phyloP scores from a whole-genome alignment of 768 basidiomycete species.

The Fibroporia radiculosa region DNA sequence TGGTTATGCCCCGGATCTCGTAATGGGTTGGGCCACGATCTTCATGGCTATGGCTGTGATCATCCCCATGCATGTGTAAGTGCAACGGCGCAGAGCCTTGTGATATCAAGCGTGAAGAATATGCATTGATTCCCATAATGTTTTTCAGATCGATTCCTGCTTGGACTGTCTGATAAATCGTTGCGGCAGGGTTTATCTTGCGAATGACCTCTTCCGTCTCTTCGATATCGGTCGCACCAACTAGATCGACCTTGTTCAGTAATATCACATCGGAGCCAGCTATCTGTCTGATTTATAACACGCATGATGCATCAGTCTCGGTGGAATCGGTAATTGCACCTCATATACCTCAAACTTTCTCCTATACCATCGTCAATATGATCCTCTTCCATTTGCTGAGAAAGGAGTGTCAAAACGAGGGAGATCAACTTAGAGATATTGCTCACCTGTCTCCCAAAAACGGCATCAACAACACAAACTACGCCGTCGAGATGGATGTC shows the following conservation, averaged over 20 bases:
- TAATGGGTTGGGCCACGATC: conserved; percentile 50
- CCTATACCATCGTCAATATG: conserved; percentile 56
- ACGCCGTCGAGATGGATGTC: conserved; percentile 83
- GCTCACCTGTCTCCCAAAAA: conserved; percentile 59
- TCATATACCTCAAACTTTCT: conserved; percentile 70
- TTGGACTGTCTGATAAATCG: conserved; percentile 64
- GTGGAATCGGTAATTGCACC: background rate
- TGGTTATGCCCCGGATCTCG: conserved; percentile 76
- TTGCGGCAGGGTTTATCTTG: conserved; percentile 73
- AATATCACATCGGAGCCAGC: conserved; percentile 88
- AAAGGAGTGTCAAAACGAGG: background rate
- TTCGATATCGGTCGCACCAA: conserved; percentile 34
- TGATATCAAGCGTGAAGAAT: conserved; percentile 38
- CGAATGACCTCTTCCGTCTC: conserved; percentile 55
- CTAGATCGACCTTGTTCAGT: conserved; percentile 87
- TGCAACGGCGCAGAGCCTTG: background rate
- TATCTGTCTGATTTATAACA: conserved; percentile 89
- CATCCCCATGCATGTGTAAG: conserved; percentile 27
- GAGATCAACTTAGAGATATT: background rate
- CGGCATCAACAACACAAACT: conserved; percentile 85
- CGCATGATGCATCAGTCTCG: background rate
- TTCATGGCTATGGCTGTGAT: conserved; percentile 23
- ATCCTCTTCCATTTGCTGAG: conserved; percentile 84
- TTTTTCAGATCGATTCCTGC: conserved; percentile 66
- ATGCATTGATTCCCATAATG: conserved; percentile 81